Evolutionary conservation across 768 basidiomycete genomes (phyloP).

Genomic region (Auriscalpium orientale): DNA sequence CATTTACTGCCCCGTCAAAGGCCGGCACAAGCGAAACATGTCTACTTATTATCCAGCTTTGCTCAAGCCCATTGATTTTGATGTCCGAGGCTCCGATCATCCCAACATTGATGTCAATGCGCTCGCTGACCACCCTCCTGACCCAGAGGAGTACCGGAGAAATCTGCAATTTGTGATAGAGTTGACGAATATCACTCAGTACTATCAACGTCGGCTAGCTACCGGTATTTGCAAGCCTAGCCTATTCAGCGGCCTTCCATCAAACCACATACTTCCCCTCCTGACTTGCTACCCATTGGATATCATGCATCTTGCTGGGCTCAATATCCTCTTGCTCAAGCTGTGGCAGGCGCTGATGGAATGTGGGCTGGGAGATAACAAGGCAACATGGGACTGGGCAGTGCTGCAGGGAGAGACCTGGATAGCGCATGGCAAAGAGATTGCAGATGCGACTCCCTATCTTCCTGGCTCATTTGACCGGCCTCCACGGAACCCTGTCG

Average conservation of each 20-base stretch:
- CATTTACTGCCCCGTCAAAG: conserved; percentile 23
- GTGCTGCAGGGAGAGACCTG: conserved; percentile 20
- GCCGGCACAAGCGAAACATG: conserved; percentile 20
- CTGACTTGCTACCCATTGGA: conserved; percentile 25
- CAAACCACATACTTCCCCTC: conserved; percentile 13
- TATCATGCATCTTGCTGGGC: conserved; percentile 31
- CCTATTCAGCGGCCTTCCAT: conserved; percentile 24
- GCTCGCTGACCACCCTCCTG: background rate
- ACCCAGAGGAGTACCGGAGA: conserved; percentile 7
- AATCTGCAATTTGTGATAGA: conserved; percentile 14
- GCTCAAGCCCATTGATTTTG: conserved; percentile 19
- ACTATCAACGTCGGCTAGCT: conserved; percentile 16
- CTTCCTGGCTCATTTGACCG: conserved; percentile 34
- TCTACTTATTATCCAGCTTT: conserved; percentile 28
- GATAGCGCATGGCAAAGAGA: conserved; percentile 27
- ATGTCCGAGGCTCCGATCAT: conserved; percentile 23
- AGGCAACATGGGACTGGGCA: conserved; percentile 26
- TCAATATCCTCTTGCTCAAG: conserved; percentile 30
- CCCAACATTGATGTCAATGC: conserved; percentile 20
- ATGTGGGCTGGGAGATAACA: no score
- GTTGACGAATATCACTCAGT: conserved; percentile 21
- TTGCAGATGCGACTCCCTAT: conserved; percentile 25
- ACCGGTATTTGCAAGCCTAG: conserved; percentile 31
- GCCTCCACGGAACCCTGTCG: conserved; percentile 32
- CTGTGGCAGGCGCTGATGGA: conserved; percentile 29